These are phyloP conservation scores for Cornus florida DNA, from an alignment of 148 eudicot species.

Conservation along the genomic window DNA sequence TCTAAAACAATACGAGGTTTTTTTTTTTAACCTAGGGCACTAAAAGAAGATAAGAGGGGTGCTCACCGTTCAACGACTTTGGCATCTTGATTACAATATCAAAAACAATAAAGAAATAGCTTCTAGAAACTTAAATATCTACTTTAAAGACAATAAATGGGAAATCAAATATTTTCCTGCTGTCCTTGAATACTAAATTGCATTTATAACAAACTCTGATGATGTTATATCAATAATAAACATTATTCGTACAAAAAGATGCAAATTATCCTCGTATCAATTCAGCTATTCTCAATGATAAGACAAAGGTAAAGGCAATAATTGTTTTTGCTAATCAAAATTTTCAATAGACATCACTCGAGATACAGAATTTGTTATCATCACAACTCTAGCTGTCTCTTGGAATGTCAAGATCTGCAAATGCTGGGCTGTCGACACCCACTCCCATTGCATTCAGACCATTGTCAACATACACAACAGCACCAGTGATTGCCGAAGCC, in stretches of 20 bases:
- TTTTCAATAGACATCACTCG: neutral
- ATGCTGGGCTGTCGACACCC: constrained; percentile 93
- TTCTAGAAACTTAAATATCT: too few relatives aligned
- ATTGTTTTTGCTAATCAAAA: neutral
- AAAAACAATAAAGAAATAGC: too few relatives aligned
- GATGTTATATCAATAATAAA: neutral
- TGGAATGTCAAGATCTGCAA: constrained; percentile 72
- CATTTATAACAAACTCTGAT: neutral
- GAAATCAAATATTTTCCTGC: too few relatives aligned
- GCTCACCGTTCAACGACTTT: too few relatives aligned
- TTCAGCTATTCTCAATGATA: constrained; percentile 7
- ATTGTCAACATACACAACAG: constrained; percentile 94
- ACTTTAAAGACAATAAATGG: too few relatives aligned
- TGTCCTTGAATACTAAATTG: too few relatives aligned
- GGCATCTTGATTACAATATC: too few relatives aligned
- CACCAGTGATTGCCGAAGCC: constrained; percentile 96
- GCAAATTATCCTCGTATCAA: neutral
- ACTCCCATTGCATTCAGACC: constrained; percentile 98
- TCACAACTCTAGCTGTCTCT: constrained; percentile 34
- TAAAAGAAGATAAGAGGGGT: too few relatives aligned
- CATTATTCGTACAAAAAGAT: neutral
- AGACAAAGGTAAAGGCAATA: neutral
- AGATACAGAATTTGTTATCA: neutral
- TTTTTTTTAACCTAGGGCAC: too few relatives aligned
- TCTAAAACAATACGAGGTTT: too few relatives aligned